Conservation (phyloP, 768 basidiomycete genomes). For the Plicaturopsis crispa region DNA sequence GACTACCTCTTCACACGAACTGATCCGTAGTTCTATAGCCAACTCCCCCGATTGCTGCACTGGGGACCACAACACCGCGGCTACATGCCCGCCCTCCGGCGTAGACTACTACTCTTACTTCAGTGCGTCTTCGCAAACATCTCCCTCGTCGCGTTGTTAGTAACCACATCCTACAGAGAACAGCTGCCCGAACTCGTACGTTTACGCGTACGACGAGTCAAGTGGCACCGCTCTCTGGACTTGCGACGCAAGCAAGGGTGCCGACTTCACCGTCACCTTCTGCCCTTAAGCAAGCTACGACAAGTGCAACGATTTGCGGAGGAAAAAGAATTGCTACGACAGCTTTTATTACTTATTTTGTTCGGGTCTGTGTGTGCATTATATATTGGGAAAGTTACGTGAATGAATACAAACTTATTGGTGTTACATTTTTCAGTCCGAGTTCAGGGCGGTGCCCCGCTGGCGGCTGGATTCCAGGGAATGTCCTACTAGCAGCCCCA, state of each 20-base stretch:
- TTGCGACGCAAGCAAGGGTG: constrained; percentile 30
- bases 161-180: constrained; percentile 16
- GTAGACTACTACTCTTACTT: constrained; percentile 37
- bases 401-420: too few species aligned
- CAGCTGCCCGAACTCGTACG: constrained; percentile 40
- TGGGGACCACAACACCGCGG: constrained; percentile 41
- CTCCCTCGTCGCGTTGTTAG: background rate
- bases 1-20: constrained; percentile 17
- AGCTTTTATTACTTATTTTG: too few species aligned
- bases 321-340: too few species aligned
- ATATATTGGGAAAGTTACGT: too few species aligned
- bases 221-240: constrained; percentile 46
- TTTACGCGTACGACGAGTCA: constrained; percentile 48
- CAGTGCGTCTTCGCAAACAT: constrained; percentile 22
- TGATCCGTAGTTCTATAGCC: constrained; percentile 1
- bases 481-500: too few species aligned
- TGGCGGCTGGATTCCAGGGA: too few species aligned
- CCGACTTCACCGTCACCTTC: constrained; percentile 45
- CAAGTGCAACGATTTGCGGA: too few species aligned
- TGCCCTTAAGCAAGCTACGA: constrained; percentile 38
- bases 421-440: too few species aligned
- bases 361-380: too few species aligned
- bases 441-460: too few species aligned
- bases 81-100: constrained; percentile 47
- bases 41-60: constrained; percentile 64